Evolutionary conservation across 1,284 basidiomycete species (phyloP).

Genomic region (Cutaneotrichosporon sp.): DNA sequence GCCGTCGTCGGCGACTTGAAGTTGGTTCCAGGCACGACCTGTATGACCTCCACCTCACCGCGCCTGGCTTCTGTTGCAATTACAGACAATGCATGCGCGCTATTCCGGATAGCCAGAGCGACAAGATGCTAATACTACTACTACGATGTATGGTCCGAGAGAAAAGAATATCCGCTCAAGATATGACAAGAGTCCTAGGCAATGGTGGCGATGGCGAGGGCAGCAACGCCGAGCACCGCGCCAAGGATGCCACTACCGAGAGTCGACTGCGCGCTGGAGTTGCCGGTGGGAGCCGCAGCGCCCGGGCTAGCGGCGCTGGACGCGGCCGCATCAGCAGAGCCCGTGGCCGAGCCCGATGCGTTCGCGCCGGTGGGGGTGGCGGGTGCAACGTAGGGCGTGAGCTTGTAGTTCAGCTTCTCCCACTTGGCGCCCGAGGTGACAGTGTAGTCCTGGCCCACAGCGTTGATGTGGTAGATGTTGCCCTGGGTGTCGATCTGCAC

Average conservation of each 20-base stretch:
- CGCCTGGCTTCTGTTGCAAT: neutral
- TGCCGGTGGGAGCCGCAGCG: neutral
- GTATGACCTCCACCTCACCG: neutral
- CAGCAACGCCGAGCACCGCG: constrained; percentile 2
- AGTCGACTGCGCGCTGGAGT: neutral
- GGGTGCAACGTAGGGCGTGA: constrained; percentile 13
- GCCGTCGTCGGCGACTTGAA: neutral
- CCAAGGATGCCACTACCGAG: constrained; percentile 2
- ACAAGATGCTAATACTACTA: neutral
- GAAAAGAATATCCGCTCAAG: neutral
- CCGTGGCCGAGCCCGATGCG: neutral
- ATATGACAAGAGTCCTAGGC: neutral
- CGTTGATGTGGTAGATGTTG: constrained; percentile 68
- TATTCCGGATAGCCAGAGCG: neutral
- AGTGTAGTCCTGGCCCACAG: constrained; percentile 47
- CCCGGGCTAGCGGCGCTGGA: neutral
- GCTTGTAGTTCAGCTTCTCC: constrained; percentile 48
- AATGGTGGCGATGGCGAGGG: constrained; percentile 10
- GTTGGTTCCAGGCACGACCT: neutral
- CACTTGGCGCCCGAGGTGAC: constrained; percentile 43
- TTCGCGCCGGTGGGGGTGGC: neutral
- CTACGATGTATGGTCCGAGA: neutral
- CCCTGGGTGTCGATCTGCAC: constrained; percentile 75
- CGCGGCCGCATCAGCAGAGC: neutral
- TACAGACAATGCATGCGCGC: neutral